phyloP scores from a whole-genome alignment of 345 rosid genomes.

The Acer saccharum region DNA sequence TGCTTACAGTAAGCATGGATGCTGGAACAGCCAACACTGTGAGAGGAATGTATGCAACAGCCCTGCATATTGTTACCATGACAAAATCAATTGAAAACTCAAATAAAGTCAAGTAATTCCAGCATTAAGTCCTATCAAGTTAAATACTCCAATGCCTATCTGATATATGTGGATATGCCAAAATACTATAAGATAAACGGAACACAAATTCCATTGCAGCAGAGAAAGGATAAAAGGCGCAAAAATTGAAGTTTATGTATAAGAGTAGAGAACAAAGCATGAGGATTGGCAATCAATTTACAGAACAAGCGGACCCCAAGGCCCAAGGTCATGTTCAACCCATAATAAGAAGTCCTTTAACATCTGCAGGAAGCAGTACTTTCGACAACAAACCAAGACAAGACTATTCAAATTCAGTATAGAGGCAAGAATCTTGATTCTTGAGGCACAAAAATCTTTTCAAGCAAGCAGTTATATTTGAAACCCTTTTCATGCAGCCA shows the following conservation, averaged over 20 bases:
- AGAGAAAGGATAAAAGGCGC: background rate
- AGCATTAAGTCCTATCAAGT: conserved; percentile 1
- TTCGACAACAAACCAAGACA: conserved; percentile 18
- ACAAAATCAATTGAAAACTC: conserved; percentile 12
- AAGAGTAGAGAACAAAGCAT: background rate
- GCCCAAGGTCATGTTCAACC: conserved; percentile 94
- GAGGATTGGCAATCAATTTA: conserved; percentile 46
- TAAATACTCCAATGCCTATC: background rate
- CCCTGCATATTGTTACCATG: conserved; percentile 50
- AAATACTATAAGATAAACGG: background rate
- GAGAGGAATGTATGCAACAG: conserved; percentile 91
- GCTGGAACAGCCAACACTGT: conserved; percentile 99
- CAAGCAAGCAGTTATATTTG: background rate
- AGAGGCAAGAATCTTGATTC: background rate
- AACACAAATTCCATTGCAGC: background rate
- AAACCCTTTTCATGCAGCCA: background rate
- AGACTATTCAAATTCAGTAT: background rate
- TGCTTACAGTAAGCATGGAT: conserved; percentile 89
- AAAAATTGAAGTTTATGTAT: background rate
- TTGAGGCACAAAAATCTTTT: background rate
- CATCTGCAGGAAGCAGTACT: conserved; percentile 52
- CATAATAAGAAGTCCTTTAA: conserved; percentile 90
- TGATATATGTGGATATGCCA: background rate
- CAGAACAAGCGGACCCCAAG: conserved; percentile 99
- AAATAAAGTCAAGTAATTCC: background rate